phyloP scores from a whole-genome alignment of 2,329 filamentous ascomycete species.

The Torrubiellomyces zombiae region DNA sequence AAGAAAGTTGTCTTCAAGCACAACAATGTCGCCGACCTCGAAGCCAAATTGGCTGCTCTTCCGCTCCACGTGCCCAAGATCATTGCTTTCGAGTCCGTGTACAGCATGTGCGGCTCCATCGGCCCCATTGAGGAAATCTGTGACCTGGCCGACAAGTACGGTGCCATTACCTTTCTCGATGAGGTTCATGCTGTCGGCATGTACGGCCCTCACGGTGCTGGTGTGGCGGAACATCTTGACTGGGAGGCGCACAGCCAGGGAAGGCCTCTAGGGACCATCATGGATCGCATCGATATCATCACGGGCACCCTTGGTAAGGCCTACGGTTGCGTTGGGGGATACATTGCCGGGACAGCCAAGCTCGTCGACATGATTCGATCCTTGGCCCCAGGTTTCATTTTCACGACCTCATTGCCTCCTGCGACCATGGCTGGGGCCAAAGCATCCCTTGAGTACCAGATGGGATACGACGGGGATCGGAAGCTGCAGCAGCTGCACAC shows the following conservation, averaged over 20 bases:
- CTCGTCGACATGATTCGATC: slow-evolving; percentile 89
- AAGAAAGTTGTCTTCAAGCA: slow-evolving; percentile 98
- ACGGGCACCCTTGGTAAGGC: slow-evolving; percentile 95
- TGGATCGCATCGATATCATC: slow-evolving; percentile 96
- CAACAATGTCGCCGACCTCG: slow-evolving; percentile 86
- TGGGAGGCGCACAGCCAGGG: slow-evolving; percentile 72
- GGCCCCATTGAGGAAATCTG: slow-evolving; percentile 93
- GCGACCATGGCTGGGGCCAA: slow-evolving; percentile 92
- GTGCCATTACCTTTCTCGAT: slow-evolving; percentile 91
- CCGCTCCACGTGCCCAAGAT: slow-evolving; percentile 83
- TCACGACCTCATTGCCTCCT: slow-evolving; percentile 90
- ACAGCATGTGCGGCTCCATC: slow-evolving; percentile 98
- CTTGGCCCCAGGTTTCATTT: slow-evolving; percentile 93
- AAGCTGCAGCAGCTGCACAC: slow-evolving; percentile 92
- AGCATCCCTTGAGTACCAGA: slow-evolving; percentile 87
- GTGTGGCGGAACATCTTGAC: slow-evolving; percentile 93
- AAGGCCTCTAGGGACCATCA: slow-evolving; percentile 62
- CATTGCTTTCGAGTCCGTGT: slow-evolving; percentile 96
- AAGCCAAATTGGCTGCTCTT: slow-evolving; percentile 78
- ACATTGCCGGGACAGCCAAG: slow-evolving; percentile 78
- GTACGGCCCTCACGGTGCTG: slow-evolving; percentile 91
- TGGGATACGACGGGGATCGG: slow-evolving; percentile 68
- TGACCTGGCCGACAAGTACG: slow-evolving; percentile 92
- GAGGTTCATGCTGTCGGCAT: slow-evolving; percentile 98
- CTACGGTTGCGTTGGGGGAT: slow-evolving; percentile 93